Base-by-base conservation (phyloP, 768 basidiomycete species). In the Mycena polygramma region DNA sequence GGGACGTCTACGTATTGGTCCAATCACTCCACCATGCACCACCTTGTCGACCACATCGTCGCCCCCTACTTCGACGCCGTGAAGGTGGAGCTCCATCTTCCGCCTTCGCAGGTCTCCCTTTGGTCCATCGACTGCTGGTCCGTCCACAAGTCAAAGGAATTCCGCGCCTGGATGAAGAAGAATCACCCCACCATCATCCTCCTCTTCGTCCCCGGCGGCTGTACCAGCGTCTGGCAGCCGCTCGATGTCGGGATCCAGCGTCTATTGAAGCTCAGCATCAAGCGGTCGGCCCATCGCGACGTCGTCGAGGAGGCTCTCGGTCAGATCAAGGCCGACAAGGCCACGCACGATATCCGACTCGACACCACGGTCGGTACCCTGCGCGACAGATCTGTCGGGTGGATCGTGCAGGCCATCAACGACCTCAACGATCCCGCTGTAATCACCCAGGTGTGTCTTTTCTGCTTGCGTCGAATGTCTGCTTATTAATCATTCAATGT, bases 71-170 rank as follows among this genome's bases (percentile, higher is more conserved):
- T 49, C 19, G 48, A 49, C 15, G 48, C 48, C 48, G 19, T 2
- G 20, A 49, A 49, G 22, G 5, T 49, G 1, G 48, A 49, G 48
- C 48, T 49, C 19, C 2, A 22, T n/a, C 22, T 49, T 19, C 48
- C 48, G 7, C 15, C 48, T 2, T 49, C 48, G 72, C 75, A 51
- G 57, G 48, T 35, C 11, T 75, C 49, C 41, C n/a, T 63, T 48
- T 76, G 70, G 71, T 54, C 35, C 24, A 73, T 71, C 55, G 77
- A 78, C 48, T 68, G 68, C 30, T 78, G 78, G 78, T 74, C 77
- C 0, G 80, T 81, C 14, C 81, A 82, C 61, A 63, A 74, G 1
- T 78, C 77, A 0, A 22, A 62, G 39, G 76, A 77, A n/a, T 82
- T 82, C 59, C 55, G 73, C 1, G 46, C 7, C 1, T 81, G 79